Conservation (phyloP, 768 basidiomycete genomes). For the Mycena galericulata region DNA sequence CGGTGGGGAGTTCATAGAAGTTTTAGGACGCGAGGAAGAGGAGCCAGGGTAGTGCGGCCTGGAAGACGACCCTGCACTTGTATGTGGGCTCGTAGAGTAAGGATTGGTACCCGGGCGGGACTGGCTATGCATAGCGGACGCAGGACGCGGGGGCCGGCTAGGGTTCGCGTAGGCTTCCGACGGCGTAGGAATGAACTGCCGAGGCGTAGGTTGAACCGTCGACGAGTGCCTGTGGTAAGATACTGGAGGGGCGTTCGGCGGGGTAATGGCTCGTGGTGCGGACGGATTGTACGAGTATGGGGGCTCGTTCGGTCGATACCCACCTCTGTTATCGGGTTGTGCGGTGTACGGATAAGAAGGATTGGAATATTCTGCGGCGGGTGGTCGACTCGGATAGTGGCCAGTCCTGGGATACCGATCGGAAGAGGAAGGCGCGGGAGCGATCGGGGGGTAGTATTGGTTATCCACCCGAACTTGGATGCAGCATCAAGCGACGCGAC, state of each 20-base stretch:
- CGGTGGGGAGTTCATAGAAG: slow-evolving; percentile 32
- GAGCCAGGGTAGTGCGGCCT: not conserved
- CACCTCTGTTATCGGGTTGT: slow-evolving; percentile 14
- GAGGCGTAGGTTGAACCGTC: slow-evolving; percentile 33
- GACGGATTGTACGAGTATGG: slow-evolving; percentile 11
- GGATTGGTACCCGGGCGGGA: slow-evolving; percentile 46
- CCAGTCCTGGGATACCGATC: slow-evolving; percentile 9
- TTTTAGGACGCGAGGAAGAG: slow-evolving; percentile 20
- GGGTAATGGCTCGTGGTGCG: slow-evolving; percentile 1
- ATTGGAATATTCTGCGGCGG: slow-evolving; percentile 6
- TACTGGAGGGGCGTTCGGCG: slow-evolving; percentile 17
- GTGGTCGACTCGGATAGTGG: not conserved
- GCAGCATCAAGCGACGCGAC: not conserved
- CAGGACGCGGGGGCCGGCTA: slow-evolving; percentile 40
- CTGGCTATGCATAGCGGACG: slow-evolving; percentile 38
- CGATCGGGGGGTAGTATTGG: slow-evolving; percentile 29
- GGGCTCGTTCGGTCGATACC: slow-evolving; percentile 6
- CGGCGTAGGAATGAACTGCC: slow-evolving; percentile 62
- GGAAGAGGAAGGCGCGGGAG: slow-evolving; percentile 23
- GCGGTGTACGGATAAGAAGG: slow-evolving; percentile 24
- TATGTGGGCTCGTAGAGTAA: slow-evolving; percentile 52
- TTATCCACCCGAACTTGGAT: slow-evolving; percentile 19
- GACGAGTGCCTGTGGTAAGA: slow-evolving; percentile 22
- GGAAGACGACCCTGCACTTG: not conserved
- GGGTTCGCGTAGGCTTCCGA: slow-evolving; percentile 54